Evolutionary conservation across 345 rosid genomes (phyloP), one percentile per base, ranked within the genome.

Genomic region (Odontarrhena argentea): DNA sequence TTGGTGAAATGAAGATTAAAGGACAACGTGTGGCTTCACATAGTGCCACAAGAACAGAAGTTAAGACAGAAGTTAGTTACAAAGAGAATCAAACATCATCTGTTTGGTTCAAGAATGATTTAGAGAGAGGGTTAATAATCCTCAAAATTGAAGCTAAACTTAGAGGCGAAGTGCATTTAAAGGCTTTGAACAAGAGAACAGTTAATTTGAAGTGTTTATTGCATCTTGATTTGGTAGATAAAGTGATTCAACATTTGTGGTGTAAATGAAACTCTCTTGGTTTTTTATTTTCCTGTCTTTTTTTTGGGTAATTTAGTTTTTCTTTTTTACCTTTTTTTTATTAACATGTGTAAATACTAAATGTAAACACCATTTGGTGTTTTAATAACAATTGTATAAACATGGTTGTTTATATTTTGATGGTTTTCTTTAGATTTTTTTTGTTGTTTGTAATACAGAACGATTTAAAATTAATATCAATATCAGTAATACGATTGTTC

Each of bases 151-250:
- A 30, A 41, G 71, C 36, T 63, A 68, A 68, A 52, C 36, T 75
- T 1, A 75, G 61, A 69, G 78, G 71, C 40, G 28, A 69, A 63
- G 75, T 75, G 8, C 70, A 69, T 37, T 56, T 75, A 56, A 44
- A 9, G 65, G 62, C 32, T 48, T 9, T 68, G 60, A 69, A 56
- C 61, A 69, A 63, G 61, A 69, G 42, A 55, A 75, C 32, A 9
- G 57, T 69, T 14, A 3, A 10, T 24, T 44, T 75, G 25, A 75
- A 69, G 15, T 75, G 78, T 58, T 56, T 69, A 28, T 63, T 75
- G 60, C 47, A 63, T 63, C 67, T 75, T 62, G n/a, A 55, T 55
- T 9, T 68, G 0, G 51, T 0, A 11, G 66, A 75, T 64, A 49
- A 43, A 36, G 44, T 69, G 12, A 18, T 75, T 63, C 40, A 51